These are phyloP conservation scores for Holtermannia corniformis DNA, from an alignment of 768 basidiomycete species.

Conservation along the genomic window DNA sequence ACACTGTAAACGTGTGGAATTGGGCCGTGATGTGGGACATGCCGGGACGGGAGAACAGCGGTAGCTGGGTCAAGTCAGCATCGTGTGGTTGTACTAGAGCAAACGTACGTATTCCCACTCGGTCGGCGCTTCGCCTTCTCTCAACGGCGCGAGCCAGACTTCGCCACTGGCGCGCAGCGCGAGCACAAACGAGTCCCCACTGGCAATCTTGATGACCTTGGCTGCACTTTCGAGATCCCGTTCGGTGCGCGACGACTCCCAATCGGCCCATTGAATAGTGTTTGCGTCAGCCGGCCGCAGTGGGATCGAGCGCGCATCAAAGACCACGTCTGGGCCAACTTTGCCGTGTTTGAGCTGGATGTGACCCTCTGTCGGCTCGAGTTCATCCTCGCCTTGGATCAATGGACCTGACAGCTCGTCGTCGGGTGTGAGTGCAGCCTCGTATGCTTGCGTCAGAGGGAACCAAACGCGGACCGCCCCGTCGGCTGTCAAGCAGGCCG, in stretches of 20 bases:
- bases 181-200: slow-evolving; percentile 60
- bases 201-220: slow-evolving; percentile 69
- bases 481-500: slow-evolving; percentile 22
- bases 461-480: slow-evolving; percentile 30
- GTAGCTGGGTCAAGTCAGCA: slow-evolving; percentile 7
- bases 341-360: slow-evolving; percentile 21
- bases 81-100: not conserved
- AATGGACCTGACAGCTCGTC: slow-evolving; percentile 14
- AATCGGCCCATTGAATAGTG: slow-evolving; percentile 9
- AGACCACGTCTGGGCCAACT: slow-evolving; percentile 16
- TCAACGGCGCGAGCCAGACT: slow-evolving; percentile 23
- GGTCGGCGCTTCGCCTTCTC: slow-evolving; percentile 11
- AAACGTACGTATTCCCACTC: slow-evolving; percentile 58
- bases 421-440: slow-evolving; percentile 9
- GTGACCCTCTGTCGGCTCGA: not conserved
- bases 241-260: not conserved
- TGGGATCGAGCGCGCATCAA: slow-evolving; percentile 15
- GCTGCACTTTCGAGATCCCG: slow-evolving; percentile 7
- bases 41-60: slow-evolving; percentile 19
- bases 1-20: slow-evolving; percentile 64
- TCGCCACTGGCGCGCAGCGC: slow-evolving; percentile 52
- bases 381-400: slow-evolving; percentile 3
- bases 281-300: slow-evolving; percentile 4
- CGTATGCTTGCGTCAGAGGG: slow-evolving; percentile 22
- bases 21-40: slow-evolving; percentile 67